Evolutionary conservation across 2,329 filamentous ascomycete species (phyloP).

Genomic region (Exophiala alcalophila): DNA sequence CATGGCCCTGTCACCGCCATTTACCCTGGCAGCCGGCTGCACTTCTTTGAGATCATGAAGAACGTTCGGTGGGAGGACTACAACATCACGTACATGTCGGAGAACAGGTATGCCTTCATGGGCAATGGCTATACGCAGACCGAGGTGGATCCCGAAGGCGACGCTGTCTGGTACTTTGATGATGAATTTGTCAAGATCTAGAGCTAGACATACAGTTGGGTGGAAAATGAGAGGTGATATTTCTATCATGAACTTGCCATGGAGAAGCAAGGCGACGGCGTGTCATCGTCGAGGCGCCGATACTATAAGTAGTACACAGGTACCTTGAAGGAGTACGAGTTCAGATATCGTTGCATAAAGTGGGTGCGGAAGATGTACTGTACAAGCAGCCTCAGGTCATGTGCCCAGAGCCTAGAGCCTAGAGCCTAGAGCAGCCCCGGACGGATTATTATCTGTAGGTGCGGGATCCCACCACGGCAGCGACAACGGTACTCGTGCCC

Average conservation of each 20-base stretch:
- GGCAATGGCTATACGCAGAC: constrained; percentile 45
- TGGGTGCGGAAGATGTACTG: too few relatives aligned
- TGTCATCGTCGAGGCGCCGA: too few relatives aligned
- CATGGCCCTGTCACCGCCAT: constrained; percentile 26
- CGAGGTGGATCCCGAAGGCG: constrained; percentile 21
- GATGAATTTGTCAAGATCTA: constrained; percentile 21
- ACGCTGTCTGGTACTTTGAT: constrained; percentile 24
- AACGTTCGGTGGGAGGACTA: constrained; percentile 42
- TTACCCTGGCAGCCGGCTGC: constrained; percentile 33
- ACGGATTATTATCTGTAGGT: too few relatives aligned
- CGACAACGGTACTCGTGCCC: too few relatives aligned
- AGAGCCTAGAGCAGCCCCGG: too few relatives aligned
- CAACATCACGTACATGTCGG: constrained; percentile 36
- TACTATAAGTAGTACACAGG: neutral
- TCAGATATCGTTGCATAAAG: too few relatives aligned
- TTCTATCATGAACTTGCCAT: too few relatives aligned
- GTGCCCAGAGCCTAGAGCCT: too few relatives aligned
- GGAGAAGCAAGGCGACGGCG: too few relatives aligned
- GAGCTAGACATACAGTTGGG: neutral
- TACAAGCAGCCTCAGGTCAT: too few relatives aligned
- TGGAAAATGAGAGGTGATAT: neutral
- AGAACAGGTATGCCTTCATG: constrained; percentile 42
- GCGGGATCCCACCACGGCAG: too few relatives aligned
- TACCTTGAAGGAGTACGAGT: too few relatives aligned
- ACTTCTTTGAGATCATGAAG: constrained; percentile 37